A percentile compares a stretch with the other conserved stretches of the same genome.
Evolutionary conservation across 495 filamentous ascomycete genomes (phyloP).

Genomic region (Penicillium crystallinum): DNA sequence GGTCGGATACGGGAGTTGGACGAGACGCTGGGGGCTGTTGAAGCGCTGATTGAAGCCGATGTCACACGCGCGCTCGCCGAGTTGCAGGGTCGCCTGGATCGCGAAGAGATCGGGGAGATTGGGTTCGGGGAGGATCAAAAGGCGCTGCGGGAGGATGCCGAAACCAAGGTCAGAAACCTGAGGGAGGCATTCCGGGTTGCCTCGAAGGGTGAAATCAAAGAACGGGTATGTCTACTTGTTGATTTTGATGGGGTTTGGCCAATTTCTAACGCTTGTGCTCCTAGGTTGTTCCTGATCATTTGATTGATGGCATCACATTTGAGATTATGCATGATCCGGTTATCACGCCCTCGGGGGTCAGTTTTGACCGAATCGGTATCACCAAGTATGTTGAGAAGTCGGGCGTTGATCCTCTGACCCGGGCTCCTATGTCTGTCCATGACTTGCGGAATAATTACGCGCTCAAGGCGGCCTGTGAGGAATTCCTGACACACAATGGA

Average conservation of each 20-base stretch:
- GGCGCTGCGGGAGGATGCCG: conserved; percentile 41
- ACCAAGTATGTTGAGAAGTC: conserved; percentile 75
- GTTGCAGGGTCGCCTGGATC: conserved; percentile 36
- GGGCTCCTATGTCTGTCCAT: conserved; percentile 60
- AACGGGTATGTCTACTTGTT: conserved; percentile 43
- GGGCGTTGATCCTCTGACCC: conserved; percentile 75
- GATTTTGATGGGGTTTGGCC: background rate
- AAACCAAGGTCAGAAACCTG: conserved; percentile 47
- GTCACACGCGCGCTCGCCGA: conserved; percentile 53
- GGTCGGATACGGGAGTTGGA: conserved; percentile 43
- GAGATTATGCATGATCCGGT: conserved; percentile 91
- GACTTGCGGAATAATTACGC: conserved; percentile 83
- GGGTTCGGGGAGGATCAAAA: conserved; percentile 39
- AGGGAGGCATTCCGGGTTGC: conserved; percentile 43
- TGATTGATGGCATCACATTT: conserved; percentile 87
- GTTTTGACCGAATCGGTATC: conserved; percentile 85
- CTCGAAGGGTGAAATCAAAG: conserved; percentile 54
- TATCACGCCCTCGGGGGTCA: conserved; percentile 78
- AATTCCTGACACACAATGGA: conserved; percentile 80
- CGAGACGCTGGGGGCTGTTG: conserved; percentile 42
- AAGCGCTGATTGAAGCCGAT: conserved; percentile 46
- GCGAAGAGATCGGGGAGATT: conserved; percentile 44
- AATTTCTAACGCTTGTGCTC: background rate
- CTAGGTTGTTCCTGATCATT: conserved; percentile 75
- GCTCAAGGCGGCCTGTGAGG: conserved; percentile 76